phyloP scores from a whole-genome alignment of 495 filamentous ascomycete species.

The Podospora australis region DNA sequence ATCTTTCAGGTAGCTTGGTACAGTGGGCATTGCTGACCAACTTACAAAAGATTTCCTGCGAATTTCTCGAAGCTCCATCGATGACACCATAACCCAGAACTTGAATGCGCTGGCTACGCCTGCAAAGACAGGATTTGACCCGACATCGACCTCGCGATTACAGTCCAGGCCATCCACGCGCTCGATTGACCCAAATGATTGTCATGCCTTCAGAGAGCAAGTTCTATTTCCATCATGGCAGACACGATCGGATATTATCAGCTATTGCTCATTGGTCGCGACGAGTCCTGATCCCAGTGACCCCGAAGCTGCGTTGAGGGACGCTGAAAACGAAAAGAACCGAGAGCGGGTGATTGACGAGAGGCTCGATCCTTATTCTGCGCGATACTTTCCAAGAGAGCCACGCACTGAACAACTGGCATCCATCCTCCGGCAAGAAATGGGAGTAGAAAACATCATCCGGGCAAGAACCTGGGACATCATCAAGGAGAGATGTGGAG shows the following conservation, averaged over 20 bases:
- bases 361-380: conserved; percentile 86
- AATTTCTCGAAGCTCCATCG: conserved; percentile 74
- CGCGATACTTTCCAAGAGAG: conserved; percentile 75
- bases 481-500: conserved; percentile 72
- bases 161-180: conserved; percentile 47
- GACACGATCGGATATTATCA: conserved; percentile 72
- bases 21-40: not conserved
- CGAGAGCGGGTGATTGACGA: conserved; percentile 79
- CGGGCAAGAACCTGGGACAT: conserved; percentile 75
- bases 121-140: conserved; percentile 64
- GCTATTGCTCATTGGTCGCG: conserved; percentile 85
- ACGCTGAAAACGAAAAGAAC: conserved; percentile 63
- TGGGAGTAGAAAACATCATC: conserved; percentile 81
- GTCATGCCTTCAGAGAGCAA: conserved; percentile 65
- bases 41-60: conserved; percentile 88
- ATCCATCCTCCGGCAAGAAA: conserved; percentile 71
- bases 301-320: conserved; percentile 63
- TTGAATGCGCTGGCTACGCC: conserved; percentile 86
- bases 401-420: conserved; percentile 78
- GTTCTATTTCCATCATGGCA: conserved; percentile 90
- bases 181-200: conserved; percentile 54
- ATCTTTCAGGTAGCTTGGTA: not conserved
- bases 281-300: conserved; percentile 84
- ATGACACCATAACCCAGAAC: conserved; percentile 89
- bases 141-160: conserved; percentile 58